A percentile compares a stretch with the other conserved stretches of the same genome.
phyloP scores from a whole-genome alignment of 331 rosid species.

The Malus hybrid region DNA sequence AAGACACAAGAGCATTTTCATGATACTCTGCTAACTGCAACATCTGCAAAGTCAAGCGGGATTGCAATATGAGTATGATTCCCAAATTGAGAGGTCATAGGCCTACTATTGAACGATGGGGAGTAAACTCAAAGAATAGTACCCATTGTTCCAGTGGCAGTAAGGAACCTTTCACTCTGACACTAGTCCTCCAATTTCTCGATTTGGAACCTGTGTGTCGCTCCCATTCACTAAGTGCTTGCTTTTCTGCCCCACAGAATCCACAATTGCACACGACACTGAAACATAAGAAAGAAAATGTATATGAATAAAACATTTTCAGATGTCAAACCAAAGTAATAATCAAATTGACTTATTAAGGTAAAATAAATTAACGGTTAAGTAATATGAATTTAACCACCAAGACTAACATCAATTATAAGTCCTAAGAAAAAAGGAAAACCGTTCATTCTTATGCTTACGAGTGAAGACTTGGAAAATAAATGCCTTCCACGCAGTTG shows the following conservation, averaged over 20 bases:
- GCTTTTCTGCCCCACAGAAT: constrained; percentile 82
- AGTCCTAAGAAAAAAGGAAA: neutral
- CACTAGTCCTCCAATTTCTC: constrained; percentile 89
- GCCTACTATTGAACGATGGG: neutral
- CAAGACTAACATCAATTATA: neutral
- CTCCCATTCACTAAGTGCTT: constrained; percentile 97
- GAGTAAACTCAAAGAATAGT: constrained; percentile 9
- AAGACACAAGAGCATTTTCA: constrained; percentile 64
- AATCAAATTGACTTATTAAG: neutral
- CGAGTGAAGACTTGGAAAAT: constrained; percentile 96
- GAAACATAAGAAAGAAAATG: constrained; percentile 21
- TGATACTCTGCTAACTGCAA: constrained; percentile 90
- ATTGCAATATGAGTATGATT: constrained; percentile 17
- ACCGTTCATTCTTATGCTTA: constrained; percentile 34
- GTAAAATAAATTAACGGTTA: neutral
- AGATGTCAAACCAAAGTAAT: neutral
- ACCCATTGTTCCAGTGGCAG: constrained; percentile 98
- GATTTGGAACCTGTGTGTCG: constrained; percentile 89
- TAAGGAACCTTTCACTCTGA: constrained; percentile 82
- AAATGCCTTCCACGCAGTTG: constrained; percentile 86
- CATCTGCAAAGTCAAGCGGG: constrained; percentile 61
- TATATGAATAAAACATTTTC: neutral
- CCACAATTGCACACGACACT: constrained; percentile 96
- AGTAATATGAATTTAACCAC: neutral
- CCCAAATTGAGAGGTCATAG: neutral